phyloP scores from a whole-genome alignment of 495 filamentous ascomycete species.

The Daldinia decipiens region DNA sequence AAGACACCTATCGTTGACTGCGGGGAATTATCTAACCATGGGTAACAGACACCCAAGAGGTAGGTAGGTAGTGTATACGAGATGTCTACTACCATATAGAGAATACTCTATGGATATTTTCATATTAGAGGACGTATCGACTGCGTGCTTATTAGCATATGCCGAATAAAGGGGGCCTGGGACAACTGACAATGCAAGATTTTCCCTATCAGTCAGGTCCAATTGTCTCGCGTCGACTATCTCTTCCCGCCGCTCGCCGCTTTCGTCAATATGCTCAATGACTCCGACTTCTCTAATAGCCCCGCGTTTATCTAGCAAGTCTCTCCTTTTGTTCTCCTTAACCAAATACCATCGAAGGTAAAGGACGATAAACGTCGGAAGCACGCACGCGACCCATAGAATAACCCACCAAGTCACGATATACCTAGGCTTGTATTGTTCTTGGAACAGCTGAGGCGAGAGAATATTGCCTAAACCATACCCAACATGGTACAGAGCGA shows the following conservation, averaged over 20 bases:
- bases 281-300: slow-evolving; percentile 47
- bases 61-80: too few species aligned
- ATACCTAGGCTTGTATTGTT: slow-evolving; percentile 51
- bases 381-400: slow-evolving; percentile 49
- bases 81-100: background rate
- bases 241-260: slow-evolving; percentile 45
- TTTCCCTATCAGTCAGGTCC: slow-evolving; percentile 57
- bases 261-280: slow-evolving; percentile 49
- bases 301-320: slow-evolving; percentile 40
- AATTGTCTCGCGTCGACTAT: slow-evolving; percentile 54
- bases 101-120: background rate
- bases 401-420: slow-evolving; percentile 55
- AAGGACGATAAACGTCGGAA: slow-evolving; percentile 44
- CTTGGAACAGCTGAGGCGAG: slow-evolving; percentile 50
- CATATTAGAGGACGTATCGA: slow-evolving; percentile 30
- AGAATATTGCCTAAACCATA: slow-evolving; percentile 53
- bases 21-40: too few species aligned
- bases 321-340: slow-evolving; percentile 52
- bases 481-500: slow-evolving; percentile 55
- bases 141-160: slow-evolving; percentile 18
- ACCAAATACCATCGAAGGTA: slow-evolving; percentile 44
- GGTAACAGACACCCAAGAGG: too few species aligned
- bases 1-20: too few species aligned
- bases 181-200: slow-evolving; percentile 53
- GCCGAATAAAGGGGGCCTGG: background rate